Evolutionary conservation across 192 early-diverging fungal genomes (phyloP), one percentile per base, ranked within the genome.

Genomic region (Coemansia sp.): DNA sequence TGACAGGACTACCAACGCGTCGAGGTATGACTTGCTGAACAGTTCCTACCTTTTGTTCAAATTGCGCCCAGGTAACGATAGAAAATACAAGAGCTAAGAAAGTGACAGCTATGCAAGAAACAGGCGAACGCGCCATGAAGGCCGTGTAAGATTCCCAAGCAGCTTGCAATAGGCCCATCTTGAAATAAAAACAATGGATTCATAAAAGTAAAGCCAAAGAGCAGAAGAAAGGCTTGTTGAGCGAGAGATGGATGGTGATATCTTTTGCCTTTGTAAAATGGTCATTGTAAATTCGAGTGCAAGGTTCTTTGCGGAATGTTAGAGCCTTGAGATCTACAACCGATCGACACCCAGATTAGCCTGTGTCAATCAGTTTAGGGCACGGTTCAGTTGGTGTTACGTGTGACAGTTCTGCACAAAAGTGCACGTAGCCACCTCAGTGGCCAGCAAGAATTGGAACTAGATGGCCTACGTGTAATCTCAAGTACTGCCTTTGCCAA

Each of bases 1-100:
- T 21, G 20, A 2, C 9, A 55, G 55, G 18, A 35, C 33, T 20
- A n/a, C 51, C 51, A 53, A 51, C 8, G 9, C 3, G 14, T n/a
- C 16, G 40, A 6, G 40, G 3, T 42, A 42, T 2, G 3, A 5
- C 4, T 42, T 42, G 28, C 23, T 16, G 9, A 4, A 5, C 13
- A 10, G 13, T 11, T n/a, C 43, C 2, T n/a, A 46, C 43, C 64
- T 56, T 65, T 63, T 84, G 77, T 70, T 84, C 82, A 51, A 84
- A 40, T 64, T 71, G 74, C 21, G 77, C 83, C 83, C 83, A 84
- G 14, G 74, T 34, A 13, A 84, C 50, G 24, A 69, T 53, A 28
- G 67, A 70, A 40, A 61, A 37, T 34, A 80, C 63, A 16, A 76
- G 40, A 9, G 62, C 16, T 21, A 77, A 35, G 14, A 62, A 60